Evolutionary conservation across 805 yeast species (phyloP), one percentile per base, ranked within the genome.

Genomic region (Torulaspora quercuum): DNA sequence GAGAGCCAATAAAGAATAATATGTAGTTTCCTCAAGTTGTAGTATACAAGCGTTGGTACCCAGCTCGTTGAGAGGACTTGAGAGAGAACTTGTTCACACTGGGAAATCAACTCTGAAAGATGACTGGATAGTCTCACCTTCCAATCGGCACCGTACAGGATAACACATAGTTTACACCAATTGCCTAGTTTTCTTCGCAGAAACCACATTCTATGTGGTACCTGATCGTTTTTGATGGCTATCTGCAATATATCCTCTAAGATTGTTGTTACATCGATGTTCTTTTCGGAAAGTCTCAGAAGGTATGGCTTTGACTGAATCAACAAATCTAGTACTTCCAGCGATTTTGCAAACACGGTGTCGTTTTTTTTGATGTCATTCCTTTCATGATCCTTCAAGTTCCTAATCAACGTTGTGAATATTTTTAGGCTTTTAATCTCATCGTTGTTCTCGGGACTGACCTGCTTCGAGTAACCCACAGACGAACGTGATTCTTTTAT

Each of bases 271-370:
- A 55, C 42, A 7, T 56, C 61, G 8, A 23, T 11, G 2, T 18
- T 29, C n/a, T 30, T 25, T 13, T 32, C 39, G 4, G 27, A 23
- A 7, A 10, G 29, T 7, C 30, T n/a, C 14, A 55, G 32, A 3
- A 53, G 26, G 29, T 41, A 44, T 3, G 61, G 58, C 15, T 49
- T 50, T 3, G 44, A 37, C 27, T 37, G 39, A 12, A 58, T 24
- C 24, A 59, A 31, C 8, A 53, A 30, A 39, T 53, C 57, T n/a
- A 59, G 30, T 2, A 55, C 62, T 10, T 51, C 47, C 7, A 59
- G 29, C 0, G 59, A 41, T 35, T 53, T 58, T 11, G 47, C 43
- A 44, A 59, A 59, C 2, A 57, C 33, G 2, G 31, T 29, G 29
- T 49, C 52, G 32, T 52, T 50, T 8, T 29, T 32, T 30, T 48